Base-by-base conservation (phyloP, 495 filamentous ascomycete genomes). In the Xylaria intraflava region DNA sequence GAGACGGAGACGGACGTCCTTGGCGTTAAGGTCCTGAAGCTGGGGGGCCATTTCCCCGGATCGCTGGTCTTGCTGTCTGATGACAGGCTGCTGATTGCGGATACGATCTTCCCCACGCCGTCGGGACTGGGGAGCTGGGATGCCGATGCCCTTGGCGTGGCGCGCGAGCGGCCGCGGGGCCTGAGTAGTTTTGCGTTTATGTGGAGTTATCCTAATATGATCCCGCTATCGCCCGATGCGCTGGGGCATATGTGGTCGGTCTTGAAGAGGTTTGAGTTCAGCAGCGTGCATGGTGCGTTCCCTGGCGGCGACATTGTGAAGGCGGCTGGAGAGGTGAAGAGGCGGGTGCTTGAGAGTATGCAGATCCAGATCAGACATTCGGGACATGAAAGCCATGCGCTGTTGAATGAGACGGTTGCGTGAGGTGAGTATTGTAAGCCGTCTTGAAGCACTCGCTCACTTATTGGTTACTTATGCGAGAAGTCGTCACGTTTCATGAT, bases 171-270 rank as follows among this genome's bases (percentile, higher is more conserved):
- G 20, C 78, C 74, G 3, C 53, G 66, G 6, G 83, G 79, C 0
- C 79, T 82, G 50, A 83, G 78, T 7, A 79, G 74, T 35, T 92
- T 79, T 65, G 64, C 80, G 3, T 90, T 92, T 68, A 83, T 87
- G 83, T 90, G 83, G 83, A 85, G 81, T 17, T 84, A 85, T 60
- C 87, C 87, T 3, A 90, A 92, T 64, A 83, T 85, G 79, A 89
- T 90, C 17, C 87, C 87, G 0, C 75, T 90, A 4, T 59, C 73
- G n/a, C 76, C 83, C 3, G 59, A 69, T 16, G 77, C 78, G 61
- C 74, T 87, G 35, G 56, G 67, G 48, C 62, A 62, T 22, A 83
- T 82, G 73, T 83, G 73, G 76, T 47, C 50, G 0, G 65, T 76
- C 0, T 55, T 86, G 16, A 77, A 73, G 65, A 66, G 70, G 10